Conservation (phyloP, 2,329 filamentous ascomycete genomes). For the Diaporthe destruens region DNA sequence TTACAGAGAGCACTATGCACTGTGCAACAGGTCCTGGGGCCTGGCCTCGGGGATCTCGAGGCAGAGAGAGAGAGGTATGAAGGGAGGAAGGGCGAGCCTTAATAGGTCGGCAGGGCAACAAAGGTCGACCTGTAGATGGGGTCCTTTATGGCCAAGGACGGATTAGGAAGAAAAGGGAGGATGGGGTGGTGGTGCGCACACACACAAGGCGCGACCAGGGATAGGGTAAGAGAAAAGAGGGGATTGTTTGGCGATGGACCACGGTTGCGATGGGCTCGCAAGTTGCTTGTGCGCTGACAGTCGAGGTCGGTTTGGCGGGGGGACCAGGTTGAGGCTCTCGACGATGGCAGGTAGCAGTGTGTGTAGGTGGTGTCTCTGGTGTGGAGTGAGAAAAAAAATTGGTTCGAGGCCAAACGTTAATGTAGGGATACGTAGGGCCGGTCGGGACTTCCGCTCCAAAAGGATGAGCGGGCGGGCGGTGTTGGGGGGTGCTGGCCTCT, state of each 20-base stretch:
- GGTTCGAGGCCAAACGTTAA: constrained; percentile 58
- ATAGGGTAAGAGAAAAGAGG: constrained; percentile 3
- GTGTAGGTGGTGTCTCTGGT: constrained; percentile 47
- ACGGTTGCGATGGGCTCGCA: constrained; percentile 18
- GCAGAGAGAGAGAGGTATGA: constrained; percentile 34
- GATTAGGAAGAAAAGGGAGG: constrained; percentile 28
- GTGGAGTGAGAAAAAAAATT: constrained; percentile 53
- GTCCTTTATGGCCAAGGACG: constrained; percentile 34
- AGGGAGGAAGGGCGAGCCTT: constrained; percentile 20
- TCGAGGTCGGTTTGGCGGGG: constrained; percentile 16
- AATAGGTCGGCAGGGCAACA: constrained; percentile 36
- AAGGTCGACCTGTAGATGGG: constrained; percentile 22
- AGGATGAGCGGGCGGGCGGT: constrained; percentile 58
- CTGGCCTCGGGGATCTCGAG: constrained; percentile 42
- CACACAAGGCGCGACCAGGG: constrained; percentile 38
- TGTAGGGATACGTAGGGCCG: constrained; percentile 64
- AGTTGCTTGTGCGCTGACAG: constrained; percentile 1
- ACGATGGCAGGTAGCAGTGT: constrained; percentile 45
- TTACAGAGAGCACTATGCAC: constrained; percentile 52
- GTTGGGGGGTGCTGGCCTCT: constrained; percentile 59
- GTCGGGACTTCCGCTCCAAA: constrained; percentile 69
- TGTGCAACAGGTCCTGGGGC: constrained; percentile 47
- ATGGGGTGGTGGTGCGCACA: constrained; percentile 27
- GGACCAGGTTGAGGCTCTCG: constrained; percentile 23
- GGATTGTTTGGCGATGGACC: constrained; percentile 18